A percentile compares a stretch with the other conserved stretches of the same genome.
These are phyloP conservation scores for Tolypocladium album DNA, from an alignment of 2,329 filamentous ascomycete genomes.

Conservation along the genomic window DNA sequence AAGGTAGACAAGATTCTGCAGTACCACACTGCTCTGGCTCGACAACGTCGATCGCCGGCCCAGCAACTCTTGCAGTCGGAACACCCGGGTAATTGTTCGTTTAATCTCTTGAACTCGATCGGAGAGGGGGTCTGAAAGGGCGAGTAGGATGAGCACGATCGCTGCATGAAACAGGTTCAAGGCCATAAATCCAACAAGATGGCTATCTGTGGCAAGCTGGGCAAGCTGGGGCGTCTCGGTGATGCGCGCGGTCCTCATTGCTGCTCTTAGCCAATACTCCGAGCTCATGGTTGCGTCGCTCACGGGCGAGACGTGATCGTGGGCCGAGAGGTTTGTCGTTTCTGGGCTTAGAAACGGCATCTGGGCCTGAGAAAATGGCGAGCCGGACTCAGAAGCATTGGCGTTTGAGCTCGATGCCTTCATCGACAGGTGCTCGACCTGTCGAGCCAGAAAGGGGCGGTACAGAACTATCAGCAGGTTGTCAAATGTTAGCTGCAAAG, in stretches of 20 bases:
- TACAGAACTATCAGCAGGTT: slow-evolving; percentile 30
- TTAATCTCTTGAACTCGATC: slow-evolving; percentile 30
- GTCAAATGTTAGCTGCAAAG: slow-evolving; percentile 30
- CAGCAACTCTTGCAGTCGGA: slow-evolving; percentile 24
- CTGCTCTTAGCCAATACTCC: slow-evolving; percentile 24
- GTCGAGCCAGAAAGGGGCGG: slow-evolving; percentile 26
- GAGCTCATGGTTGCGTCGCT: slow-evolving; percentile 7
- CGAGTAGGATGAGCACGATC: slow-evolving; percentile 29
- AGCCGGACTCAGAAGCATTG: neutral
- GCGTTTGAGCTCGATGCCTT: neutral
- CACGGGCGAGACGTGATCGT: neutral
- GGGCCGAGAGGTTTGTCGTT: neutral
- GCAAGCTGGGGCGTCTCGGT: slow-evolving; percentile 20
- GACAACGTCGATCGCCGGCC: neutral
- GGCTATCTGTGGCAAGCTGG: slow-evolving; percentile 27
- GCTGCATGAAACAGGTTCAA: slow-evolving; percentile 34
- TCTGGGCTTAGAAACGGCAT: neutral
- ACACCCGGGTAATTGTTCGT: slow-evolving; percentile 28
- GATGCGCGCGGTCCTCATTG: slow-evolving; percentile 25
- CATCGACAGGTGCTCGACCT: slow-evolving; percentile 17
- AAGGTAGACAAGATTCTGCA: neutral
- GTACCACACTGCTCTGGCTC: neutral
- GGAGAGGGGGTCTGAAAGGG: slow-evolving; percentile 29
- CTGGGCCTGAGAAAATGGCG: neutral
- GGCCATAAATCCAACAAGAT: slow-evolving; percentile 30